A percentile compares a stretch with the other conserved stretches of the same genome.
Evolutionary conservation across 306 rosid genomes (phyloP).

Genomic region (Sicyos edulis): DNA sequence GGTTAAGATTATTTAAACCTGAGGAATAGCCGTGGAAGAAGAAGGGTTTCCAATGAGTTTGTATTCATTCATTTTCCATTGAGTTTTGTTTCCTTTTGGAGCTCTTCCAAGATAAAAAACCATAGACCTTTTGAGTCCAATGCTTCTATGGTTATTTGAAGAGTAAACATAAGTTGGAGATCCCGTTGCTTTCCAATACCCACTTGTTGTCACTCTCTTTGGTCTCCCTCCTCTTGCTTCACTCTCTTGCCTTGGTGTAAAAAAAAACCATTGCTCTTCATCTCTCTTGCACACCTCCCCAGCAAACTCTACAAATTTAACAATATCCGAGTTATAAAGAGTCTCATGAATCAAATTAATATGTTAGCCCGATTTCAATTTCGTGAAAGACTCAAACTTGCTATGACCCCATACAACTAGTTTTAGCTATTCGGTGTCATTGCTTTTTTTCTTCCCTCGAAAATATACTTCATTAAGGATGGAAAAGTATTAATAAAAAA

Average conservation of each 20-base stretch:
- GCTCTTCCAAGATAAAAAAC: constrained; percentile 84
- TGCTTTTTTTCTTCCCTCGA: too few relatives aligned
- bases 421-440: too few relatives aligned
- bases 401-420: too few relatives aligned
- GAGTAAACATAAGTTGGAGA: constrained; percentile 70
- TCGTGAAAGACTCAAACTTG: too few relatives aligned
- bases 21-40: constrained; percentile 20
- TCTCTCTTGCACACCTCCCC: constrained; percentile 57
- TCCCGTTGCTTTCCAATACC: constrained; percentile 93
- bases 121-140: constrained; percentile 76
- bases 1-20: background rate
- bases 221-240: constrained; percentile 90
- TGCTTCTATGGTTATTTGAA: constrained; percentile 36
- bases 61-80: constrained; percentile 97
- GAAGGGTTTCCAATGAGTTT: constrained; percentile 33
- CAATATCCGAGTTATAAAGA: too few relatives aligned
- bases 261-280: constrained; percentile 83
- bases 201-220: constrained; percentile 53
- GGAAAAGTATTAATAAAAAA: too few relatives aligned
- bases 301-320: constrained; percentile 38
- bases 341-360: too few relatives aligned
- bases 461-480: too few relatives aligned
- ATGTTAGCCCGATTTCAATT: background rate
- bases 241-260: constrained; percentile 69
- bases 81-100: constrained; percentile 61